Conservation (phyloP, 2,329 filamentous ascomycete genomes). For the Tympanopsis confertula region DNA sequence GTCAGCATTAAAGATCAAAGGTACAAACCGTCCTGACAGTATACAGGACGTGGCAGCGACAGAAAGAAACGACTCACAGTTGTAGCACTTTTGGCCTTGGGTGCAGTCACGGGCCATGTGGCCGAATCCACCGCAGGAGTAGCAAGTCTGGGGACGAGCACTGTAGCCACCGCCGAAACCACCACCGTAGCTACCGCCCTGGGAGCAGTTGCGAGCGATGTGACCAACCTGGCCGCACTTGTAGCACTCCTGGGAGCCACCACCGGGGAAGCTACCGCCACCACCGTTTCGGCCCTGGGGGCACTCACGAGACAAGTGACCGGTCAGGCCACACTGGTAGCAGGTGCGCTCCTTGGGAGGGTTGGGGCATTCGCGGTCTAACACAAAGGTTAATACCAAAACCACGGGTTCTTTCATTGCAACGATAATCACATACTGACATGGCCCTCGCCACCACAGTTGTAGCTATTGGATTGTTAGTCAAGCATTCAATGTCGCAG, state of each 20-base stretch:
- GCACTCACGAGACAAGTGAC: neutral
- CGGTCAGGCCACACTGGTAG: constrained; percentile 30
- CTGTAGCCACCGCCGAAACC: constrained; percentile 31
- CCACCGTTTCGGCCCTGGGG: neutral
- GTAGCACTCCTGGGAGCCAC: constrained; percentile 59
- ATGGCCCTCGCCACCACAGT: constrained; percentile 50
- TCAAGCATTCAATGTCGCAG: constrained; percentile 2
- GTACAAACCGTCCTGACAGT: too few species aligned
- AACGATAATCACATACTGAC: constrained; percentile 83
- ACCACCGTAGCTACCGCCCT: constrained; percentile 31
- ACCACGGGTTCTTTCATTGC: too few species aligned
- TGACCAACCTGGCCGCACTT: constrained; percentile 75
- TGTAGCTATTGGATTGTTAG: constrained; percentile 17
- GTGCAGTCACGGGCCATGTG: constrained; percentile 2
- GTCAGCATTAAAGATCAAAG: neutral
- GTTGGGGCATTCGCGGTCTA: constrained; percentile 50
- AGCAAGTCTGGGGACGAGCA: constrained; percentile 30
- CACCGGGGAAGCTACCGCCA: neutral
- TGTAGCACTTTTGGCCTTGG: constrained; percentile 76
- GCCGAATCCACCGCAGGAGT: constrained; percentile 3
- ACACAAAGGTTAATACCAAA: too few species aligned
- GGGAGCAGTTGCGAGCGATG: constrained; percentile 78
- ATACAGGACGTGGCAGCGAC: neutral
- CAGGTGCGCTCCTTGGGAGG: constrained; percentile 61
- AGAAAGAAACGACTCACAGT: constrained; percentile 29